A percentile compares a stretch with the other conserved stretches of the same genome.
These are phyloP conservation scores for Xylaria telfairii DNA, from an alignment of 495 filamentous ascomycete species.

Conservation along the genomic window DNA sequence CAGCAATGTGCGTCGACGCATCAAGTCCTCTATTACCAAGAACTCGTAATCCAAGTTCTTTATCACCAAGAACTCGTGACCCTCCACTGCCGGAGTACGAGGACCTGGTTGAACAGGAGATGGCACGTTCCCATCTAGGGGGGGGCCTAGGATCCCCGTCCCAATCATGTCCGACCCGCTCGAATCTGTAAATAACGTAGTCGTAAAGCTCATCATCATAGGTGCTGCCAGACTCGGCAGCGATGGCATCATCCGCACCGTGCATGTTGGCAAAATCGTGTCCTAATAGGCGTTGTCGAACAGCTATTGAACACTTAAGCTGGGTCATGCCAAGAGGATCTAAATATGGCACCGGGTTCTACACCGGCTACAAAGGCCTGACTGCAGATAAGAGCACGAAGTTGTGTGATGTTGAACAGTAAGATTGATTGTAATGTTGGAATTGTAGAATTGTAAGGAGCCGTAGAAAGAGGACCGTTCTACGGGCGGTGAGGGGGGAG, in stretches of 20 bases:
- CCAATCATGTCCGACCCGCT: not conserved
- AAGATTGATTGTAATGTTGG: too few species aligned
- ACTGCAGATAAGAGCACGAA: too few species aligned
- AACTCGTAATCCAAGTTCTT: not conserved
- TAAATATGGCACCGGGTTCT: too few species aligned
- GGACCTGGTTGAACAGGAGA: too few species aligned
- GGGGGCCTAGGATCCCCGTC: not conserved
- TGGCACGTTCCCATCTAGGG: too few species aligned
- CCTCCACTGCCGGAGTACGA: not conserved
- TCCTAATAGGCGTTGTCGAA: not conserved
- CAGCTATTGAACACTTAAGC: not conserved
- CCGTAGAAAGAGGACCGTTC: too few species aligned
- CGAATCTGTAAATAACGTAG: too few species aligned
- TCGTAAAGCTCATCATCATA: too few species aligned
- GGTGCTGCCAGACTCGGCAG: not conserved
- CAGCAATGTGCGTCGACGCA: not conserved
- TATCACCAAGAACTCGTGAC: conserved; percentile 1
- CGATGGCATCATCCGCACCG: not conserved
- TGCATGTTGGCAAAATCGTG: not conserved
- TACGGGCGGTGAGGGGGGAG: too few species aligned
- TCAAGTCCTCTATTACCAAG: not conserved
- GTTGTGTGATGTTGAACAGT: too few species aligned
- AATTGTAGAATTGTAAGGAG: too few species aligned
- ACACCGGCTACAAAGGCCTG: too few species aligned
- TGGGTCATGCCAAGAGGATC: not conserved